Conservation (phyloP, 2,329 filamentous ascomycete species). For the Phyllosticta paracitricarpa region DNA sequence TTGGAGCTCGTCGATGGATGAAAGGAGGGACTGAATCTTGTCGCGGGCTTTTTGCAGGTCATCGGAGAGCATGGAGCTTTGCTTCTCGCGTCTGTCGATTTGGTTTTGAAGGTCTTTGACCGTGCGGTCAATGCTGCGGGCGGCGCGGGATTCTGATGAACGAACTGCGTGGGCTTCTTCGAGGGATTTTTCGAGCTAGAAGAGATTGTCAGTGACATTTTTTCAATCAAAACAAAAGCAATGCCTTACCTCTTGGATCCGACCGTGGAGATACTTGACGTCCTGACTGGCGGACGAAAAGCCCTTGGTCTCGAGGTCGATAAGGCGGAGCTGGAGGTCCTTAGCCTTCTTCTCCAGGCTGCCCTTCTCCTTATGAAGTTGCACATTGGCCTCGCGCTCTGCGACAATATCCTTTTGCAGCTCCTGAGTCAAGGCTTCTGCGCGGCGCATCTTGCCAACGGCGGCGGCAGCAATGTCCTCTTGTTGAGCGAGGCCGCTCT, state of each 20-base stretch:
- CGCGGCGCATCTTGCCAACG: conserved; percentile 92
- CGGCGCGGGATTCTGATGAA: conserved; percentile 71
- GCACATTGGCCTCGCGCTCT: conserved; percentile 72
- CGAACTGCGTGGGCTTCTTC: conserved; percentile 73
- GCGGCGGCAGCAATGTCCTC: conserved; percentile 87
- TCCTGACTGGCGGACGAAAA: conserved; percentile 92
- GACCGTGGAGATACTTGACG: conserved; percentile 86
- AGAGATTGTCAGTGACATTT: conserved; percentile 12
- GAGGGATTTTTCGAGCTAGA: conserved; percentile 75
- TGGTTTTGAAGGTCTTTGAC: conserved; percentile 90
- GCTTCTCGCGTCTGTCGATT: conserved; percentile 87
- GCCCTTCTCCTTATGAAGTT: conserved; percentile 83
- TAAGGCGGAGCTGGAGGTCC: conserved; percentile 78
- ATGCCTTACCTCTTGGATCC: conserved; percentile 78
- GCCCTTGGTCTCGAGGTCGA: conserved; percentile 94
- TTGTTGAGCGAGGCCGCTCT: conserved; percentile 79
- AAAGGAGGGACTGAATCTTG: conserved; percentile 79
- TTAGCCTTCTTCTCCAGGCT: conserved; percentile 80
- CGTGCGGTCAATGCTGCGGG: conserved; percentile 84
- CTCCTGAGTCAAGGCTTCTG: conserved; percentile 77
- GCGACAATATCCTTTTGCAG: conserved; percentile 85
- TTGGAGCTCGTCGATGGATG: conserved; percentile 89
- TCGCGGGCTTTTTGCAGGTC: conserved; percentile 80
- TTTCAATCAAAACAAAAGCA: neutral
- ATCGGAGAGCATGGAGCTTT: conserved; percentile 68